Evolutionary conservation across 495 filamentous ascomycete species (phyloP), one percentile per base, ranked within the genome.

Genomic region (Pyrenopolyporus hunteri): DNA sequence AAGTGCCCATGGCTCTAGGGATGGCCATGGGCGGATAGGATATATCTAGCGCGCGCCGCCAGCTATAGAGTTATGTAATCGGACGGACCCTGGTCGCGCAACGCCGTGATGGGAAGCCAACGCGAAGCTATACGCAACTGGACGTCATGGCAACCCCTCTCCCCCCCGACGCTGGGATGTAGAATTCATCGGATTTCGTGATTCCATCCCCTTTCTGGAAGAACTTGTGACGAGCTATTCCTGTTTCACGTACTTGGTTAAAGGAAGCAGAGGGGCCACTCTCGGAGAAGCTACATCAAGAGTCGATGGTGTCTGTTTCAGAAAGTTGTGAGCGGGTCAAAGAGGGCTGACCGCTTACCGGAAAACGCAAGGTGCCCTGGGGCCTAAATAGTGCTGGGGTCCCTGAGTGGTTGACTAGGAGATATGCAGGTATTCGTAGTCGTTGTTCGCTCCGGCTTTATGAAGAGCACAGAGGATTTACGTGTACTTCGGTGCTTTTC

Each of bases 151-250:
- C 48, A 20, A 44, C 16, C 22, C 23, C n/a, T n/a, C n/a, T n/a
- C n/a, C n/a, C n/a, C n/a, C n/a, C n/a, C n/a, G 35, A 20, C 11
- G 16, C 25, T 19, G 19, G 17, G 42, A 9, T 49, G 35, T 17
- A 36, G 16, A 40, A 26, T 46, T 56, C 49, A 57, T 60, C 46
- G 46, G 45, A 66, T 48, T 48, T 61, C 51, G 46, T 66, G 60
- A 59, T 66, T 66, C 63, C 29, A 61, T 48, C 46, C 50, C 45
- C 56, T 43, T 66, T 66, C 63, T 66, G 63, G 63, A 66, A 66
- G 63, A 56, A 66, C 37, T 48, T 66, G 63, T 66, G 63, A 66
- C 63, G 9, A 57, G 56, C 56, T 57, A 66, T 57, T 23, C 63
- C 57, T 17, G 56, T 60, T 66, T 66, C 57, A 60, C 26, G 57